Base-by-base conservation (phyloP, 192 early-diverging fungal species). In the Coemansia sp. region DNA sequence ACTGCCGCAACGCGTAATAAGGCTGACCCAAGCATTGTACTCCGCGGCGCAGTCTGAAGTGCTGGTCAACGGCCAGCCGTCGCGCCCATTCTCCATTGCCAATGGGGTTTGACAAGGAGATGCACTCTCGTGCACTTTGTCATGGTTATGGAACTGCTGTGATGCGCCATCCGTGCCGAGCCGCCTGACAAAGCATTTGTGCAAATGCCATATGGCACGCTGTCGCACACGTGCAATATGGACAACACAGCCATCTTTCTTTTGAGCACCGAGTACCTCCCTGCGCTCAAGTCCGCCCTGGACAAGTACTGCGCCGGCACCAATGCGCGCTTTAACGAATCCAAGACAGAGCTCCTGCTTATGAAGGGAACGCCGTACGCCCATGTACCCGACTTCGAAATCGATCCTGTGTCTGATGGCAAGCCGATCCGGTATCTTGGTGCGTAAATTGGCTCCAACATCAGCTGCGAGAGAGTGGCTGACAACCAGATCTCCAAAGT, bases 41-140 rank as follows among this genome's bases (percentile, higher is more conserved):
- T 1, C 11, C 12, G 16, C 16, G 3, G 11, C 12, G 35, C 35
- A 16, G 12, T 38, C 35, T 0, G 35, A 10, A 2, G 35, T 38
- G 3, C 8, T 38, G 12, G 35, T 38, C 11, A 38, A 38, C 16
- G 35, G 35, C 35, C 16, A 16, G 3, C 35, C 12, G 12, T 16
- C 35, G 16, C 1, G 16, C 0, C 1, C 9, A 6, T 65, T 65
- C 38, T 47, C 54, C 2, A 65, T 65, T 28, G 18, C 3, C 24
- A 31, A 40, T 2, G 56, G 54, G 1, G 47, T 56, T 1, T 33
- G 54, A 2, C 64, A 56, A 28, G 64, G 64, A 24, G 38, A 65
- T 21, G 19, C 43, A 11, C 38, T 51, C n/a, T 30, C 38, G 4
- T 42, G 50, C 12, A 27, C 53, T 7, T 62, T 62, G 60, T 62